Conservation (phyloP, 1,284 basidiomycete species). For the Papiliotrema fonsecae region DNA sequence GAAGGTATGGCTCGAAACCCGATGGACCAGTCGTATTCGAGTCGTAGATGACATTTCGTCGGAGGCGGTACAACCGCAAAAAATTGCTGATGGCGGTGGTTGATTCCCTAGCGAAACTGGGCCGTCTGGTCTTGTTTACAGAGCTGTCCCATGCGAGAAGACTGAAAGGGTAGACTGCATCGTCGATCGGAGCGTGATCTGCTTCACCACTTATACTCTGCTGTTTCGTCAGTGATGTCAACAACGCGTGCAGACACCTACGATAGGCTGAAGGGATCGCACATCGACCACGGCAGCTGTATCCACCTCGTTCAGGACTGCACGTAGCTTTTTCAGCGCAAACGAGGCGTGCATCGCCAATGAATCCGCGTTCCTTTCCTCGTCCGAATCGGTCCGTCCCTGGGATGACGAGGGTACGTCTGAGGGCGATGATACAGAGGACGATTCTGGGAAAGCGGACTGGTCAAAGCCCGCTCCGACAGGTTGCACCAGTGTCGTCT, state of each 20-base stretch:
- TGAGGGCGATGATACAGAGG: too few species aligned
- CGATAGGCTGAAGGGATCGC: background rate
- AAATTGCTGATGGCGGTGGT: background rate
- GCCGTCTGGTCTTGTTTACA: background rate
- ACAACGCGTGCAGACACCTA: background rate
- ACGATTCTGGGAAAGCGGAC: background rate
- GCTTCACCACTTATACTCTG: background rate
- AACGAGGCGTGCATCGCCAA: background rate
- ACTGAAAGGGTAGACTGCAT: background rate
- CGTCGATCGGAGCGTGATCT: background rate
- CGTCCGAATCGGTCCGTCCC: background rate
- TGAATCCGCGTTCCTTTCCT: background rate
- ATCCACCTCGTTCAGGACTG: conserved; percentile 3
- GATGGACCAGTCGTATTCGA: conserved; percentile 6
- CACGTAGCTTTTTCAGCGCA: background rate
- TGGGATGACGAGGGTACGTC: background rate
- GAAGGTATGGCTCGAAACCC: conserved; percentile 17
- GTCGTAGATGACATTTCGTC: background rate
- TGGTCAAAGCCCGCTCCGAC: background rate
- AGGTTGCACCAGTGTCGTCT: conserved; percentile 13
- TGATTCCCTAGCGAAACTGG: background rate
- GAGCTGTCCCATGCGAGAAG: background rate
- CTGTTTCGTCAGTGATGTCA: background rate
- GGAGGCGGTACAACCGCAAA: background rate
- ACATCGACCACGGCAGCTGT: background rate